Evolutionary conservation across 78 protist species (phyloP), one percentile per base, ranked within the genome.

Genomic region (Cavenderia fasciculata): DNA sequence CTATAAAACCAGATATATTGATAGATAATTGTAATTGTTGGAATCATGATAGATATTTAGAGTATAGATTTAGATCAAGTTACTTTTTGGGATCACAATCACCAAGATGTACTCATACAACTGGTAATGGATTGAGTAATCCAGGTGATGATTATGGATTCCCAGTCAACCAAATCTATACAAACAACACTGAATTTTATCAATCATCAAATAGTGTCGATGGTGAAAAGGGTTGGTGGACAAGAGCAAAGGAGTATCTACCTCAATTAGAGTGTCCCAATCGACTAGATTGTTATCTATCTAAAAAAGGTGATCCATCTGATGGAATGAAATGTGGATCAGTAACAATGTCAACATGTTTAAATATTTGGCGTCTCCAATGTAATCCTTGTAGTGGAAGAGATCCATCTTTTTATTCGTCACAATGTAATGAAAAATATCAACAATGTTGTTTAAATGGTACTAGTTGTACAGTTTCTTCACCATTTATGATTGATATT

Each of bases 21-120:
- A 4, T 34, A 19, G 47, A 63, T 8, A 7, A 63, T 8, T 63
- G 72, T 40, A 47, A 63, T 21, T 63, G 89, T 79, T 79, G 89
- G 89, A 79, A 79, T 56, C 89, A 79, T 68, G 89, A 79, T 54
- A 65, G 89, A 40, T 79, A 79, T 43, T 56, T 79, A n/a, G 89
- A 79, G 34, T 54, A 68, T 21, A 65, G 89, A 40, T 79, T 79
- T 43, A 79, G 40, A 43, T 75, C 59, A 4, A 31, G 27, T 6
- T 16, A 68, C 2, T 79, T 79, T 25, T 54, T 79, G 23, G 89
- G 89, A 40, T 79, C 89, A 54, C 89, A 79, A 66, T 79, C 89
- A 41, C 89, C 89, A 19, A 33, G 89, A 43, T 79, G 89, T 54
- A 79, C 65, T 23, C 89, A 79, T 56, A 44, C 68, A 19, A 59